Evolutionary conservation across 805 yeast genomes (phyloP).

Genomic region (Novakomyces olei): DNA sequence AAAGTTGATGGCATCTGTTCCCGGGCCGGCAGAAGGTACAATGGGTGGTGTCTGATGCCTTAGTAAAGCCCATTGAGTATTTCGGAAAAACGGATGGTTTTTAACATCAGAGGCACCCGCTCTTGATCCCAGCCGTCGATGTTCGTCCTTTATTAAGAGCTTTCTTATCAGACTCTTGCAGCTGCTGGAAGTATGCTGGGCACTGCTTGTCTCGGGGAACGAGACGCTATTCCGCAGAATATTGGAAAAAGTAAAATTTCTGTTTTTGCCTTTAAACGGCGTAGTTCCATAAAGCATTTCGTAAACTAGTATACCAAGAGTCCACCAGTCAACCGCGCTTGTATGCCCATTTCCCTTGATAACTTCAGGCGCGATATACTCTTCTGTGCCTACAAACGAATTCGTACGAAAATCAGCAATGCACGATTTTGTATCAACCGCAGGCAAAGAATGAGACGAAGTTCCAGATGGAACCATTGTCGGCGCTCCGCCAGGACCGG

Average conservation of each 20-base stretch:
- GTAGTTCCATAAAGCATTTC: slow-evolving; percentile 94
- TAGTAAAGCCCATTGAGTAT: slow-evolving; percentile 82
- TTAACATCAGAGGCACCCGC: slow-evolving; percentile 92
- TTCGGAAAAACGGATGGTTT: slow-evolving; percentile 75
- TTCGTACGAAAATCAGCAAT: slow-evolving; percentile 92
- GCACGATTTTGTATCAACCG: slow-evolving; percentile 81
- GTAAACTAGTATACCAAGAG: slow-evolving; percentile 73
- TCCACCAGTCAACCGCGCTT: slow-evolving; percentile 99
- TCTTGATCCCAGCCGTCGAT: slow-evolving; percentile 69
- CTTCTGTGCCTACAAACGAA: slow-evolving; percentile 97
- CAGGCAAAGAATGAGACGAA: slow-evolving; percentile 25
- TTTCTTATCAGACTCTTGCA: slow-evolving; percentile 68
- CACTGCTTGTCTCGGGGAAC: slow-evolving; percentile 38
- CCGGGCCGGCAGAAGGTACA: slow-evolving; percentile 56
- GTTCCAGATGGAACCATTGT: slow-evolving; percentile 25
- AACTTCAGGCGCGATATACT: slow-evolving; percentile 95
- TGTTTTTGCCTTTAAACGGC: slow-evolving; percentile 79
- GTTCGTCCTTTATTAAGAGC: slow-evolving; percentile 69
- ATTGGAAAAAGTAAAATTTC: slow-evolving; percentile 77
- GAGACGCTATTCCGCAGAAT: slow-evolving; percentile 63
- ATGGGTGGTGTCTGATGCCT: slow-evolving; percentile 89
- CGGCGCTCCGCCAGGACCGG: slow-evolving; percentile 56
- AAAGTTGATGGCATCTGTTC: slow-evolving; percentile 23
- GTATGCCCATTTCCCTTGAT: slow-evolving; percentile 94
- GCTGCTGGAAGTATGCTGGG: slow-evolving; percentile 30